A percentile compares a stretch with the other conserved stretches of the same genome.
phyloP scores from a whole-genome alignment of 257 asterid species.

The Scutellaria minor region DNA sequence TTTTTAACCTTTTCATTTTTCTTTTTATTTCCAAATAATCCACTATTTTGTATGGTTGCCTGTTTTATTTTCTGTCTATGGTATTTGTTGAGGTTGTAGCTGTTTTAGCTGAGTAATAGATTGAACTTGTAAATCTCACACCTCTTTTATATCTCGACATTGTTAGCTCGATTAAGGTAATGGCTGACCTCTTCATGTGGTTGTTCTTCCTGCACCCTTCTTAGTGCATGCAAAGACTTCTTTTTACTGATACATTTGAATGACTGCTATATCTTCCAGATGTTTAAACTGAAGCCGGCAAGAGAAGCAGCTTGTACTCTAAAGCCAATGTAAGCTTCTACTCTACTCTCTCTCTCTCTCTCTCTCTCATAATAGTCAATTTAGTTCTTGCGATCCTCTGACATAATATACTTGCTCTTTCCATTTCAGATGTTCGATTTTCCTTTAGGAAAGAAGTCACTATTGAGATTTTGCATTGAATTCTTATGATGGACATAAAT shows the following conservation, averaged over 20 bases:
- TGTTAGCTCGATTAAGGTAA: background rate
- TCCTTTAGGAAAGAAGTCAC: background rate
- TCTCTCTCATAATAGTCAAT: background rate
- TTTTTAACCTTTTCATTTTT: background rate
- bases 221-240: background rate
- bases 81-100: background rate
- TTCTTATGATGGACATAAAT: background rate
- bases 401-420: background rate
- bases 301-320: background rate
- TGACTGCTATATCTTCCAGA: background rate
- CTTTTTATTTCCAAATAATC: background rate
- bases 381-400: background rate
- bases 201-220: background rate
- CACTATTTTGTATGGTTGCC: background rate
- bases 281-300: conserved; percentile 10
- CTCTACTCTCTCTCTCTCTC: background rate
- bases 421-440: background rate
- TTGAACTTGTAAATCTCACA: background rate
- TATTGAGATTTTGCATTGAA: background rate
- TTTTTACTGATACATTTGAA: background rate
- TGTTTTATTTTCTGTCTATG: background rate
- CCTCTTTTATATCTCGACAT: background rate
- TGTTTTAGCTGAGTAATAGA: background rate
- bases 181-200: background rate
- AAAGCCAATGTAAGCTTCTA: background rate